Conservation (phyloP, 768 basidiomycete species). For the Rhodosporidiobolus odoratus region DNA sequence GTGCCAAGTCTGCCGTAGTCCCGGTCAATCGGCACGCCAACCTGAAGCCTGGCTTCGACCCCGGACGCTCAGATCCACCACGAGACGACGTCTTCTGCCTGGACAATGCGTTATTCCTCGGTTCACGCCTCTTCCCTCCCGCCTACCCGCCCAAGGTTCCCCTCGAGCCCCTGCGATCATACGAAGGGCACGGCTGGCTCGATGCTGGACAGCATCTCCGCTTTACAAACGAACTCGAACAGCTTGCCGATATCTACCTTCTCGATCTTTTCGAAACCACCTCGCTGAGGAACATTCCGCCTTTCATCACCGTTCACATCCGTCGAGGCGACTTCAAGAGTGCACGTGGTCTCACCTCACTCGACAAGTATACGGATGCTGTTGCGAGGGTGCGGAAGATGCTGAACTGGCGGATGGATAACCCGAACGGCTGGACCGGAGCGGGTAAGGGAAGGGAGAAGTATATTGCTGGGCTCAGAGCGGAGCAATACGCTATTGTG, state of each 20-base stretch:
- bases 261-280: slow-evolving; percentile 14
- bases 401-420: slow-evolving; percentile 22
- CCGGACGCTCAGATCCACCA: neutral
- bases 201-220: slow-evolving; percentile 20
- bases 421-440: slow-evolving; percentile 16
- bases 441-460: slow-evolving; percentile 4
- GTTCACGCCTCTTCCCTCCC: slow-evolving; percentile 24
- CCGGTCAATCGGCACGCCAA: slow-evolving; percentile 6
- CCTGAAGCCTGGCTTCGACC: slow-evolving; percentile 27
- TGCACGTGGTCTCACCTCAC: slow-evolving; percentile 19
- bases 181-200: slow-evolving; percentile 30
- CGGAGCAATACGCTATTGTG: slow-evolving; percentile 52
- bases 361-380: slow-evolving; percentile 23
- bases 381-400: slow-evolving; percentile 13
- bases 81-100: slow-evolving; percentile 31
- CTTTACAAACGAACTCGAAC: slow-evolving; percentile 24
- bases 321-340: slow-evolving; percentile 35
- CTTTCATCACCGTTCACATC: slow-evolving; percentile 37
- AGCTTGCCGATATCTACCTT: slow-evolving; percentile 21
- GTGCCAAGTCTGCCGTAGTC: neutral
- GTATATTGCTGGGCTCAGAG: slow-evolving; percentile 4
- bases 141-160: slow-evolving; percentile 3
- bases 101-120: slow-evolving; percentile 36
- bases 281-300: neutral
- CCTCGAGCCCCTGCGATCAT: slow-evolving; percentile 5